Evolutionary conservation across 179 eudicot genomes (phyloP), one percentile per base, ranked within the genome.

Genomic region (Gypsophila paniculata): DNA sequence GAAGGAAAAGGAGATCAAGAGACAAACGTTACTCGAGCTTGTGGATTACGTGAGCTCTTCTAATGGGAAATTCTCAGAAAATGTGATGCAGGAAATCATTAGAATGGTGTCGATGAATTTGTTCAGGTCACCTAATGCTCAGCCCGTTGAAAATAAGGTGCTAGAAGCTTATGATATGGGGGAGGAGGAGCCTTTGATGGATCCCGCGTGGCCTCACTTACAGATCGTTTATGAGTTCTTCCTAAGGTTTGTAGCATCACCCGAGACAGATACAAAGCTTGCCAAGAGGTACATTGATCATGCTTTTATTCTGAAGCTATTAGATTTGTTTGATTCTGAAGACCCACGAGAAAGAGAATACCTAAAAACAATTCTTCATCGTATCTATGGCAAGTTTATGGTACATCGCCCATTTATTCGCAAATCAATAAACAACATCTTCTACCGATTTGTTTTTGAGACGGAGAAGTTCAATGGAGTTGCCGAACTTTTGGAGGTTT

Each of bases 171-270:
- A 79, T 73, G 91, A 87, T 74, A 55, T 87, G 78, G 89, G 85
- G 44, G 91, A 87, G 39, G 91, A 87, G 74, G 91, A 87, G 46
- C 89, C 89, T 71, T 70, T 80, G 57, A 87, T 87, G 91, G 91
- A 87, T 64, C 87, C 86, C 44, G 82, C 91, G 5, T 87, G 91
- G 91, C 85, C 91, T 62, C 91, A 87, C 65, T 78, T 87, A 84
- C 91, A 87, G 81, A 77, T 85, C 59, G 85, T 87, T 42, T 87
- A 87, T 19, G 91, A 87, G 69, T 79, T 87, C 65, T 82, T 85
- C 42, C 65, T 87, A 46, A 85, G 87, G 74, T 87, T 87, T 80
- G 82, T 87, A 72, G 85, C 87, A 8, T 87, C 91, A 25, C 80
- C 89, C 10, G 88, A 87, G 77, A 85, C 89, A 0, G 91, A 87